Base-by-base conservation (phyloP, 2,329 filamentous ascomycete species). In the Claviceps paspali region DNA sequence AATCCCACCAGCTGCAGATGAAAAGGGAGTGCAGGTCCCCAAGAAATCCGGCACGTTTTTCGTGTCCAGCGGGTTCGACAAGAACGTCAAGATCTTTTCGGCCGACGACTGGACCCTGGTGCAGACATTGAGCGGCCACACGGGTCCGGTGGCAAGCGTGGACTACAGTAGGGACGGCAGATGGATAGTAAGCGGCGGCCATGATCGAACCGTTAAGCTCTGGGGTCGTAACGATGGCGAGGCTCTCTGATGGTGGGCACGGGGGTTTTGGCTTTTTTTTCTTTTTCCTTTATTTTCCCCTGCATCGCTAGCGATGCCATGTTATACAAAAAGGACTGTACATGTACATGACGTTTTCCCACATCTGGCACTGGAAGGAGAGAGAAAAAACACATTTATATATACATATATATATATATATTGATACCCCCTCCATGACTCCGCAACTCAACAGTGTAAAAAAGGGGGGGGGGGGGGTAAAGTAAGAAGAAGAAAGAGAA, bases 161-260 rank as follows among this genome's bases (percentile, higher is more conserved):
- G 91, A 98, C 61, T 76, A 94, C 37, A 92, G 82, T 51, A 68
- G 70, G 44, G 84, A 96, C 57, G 82, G 79, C 7, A 80, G 70
- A 52, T 98, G 86, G 84, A 93, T 98, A 56, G 82, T 88, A 18
- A 95, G 86, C 55, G 86, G 85, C 47, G 87, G 91, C 3, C 84
- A 94, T 53, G 91, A 98, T 59, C 73, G 87, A 38, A 96, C 88
- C 2, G 83, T 96, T 35, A 98, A 98, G 65, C 66, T 98, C 2
- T 98, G 91, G 91, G 84, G 84, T 4, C 74, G 86, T 45, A 88
- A 94, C 46, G 82, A 85, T 52, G 71, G 71, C 39, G 67, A 78
- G 47, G 60, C 60, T 18, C 47, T 73, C 23, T 73, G 46, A 52
- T 17, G 26, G 24, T 4, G 18, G 18, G 33, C n/a, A n/a, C n/a